Percentiles rank a stretch among this genome's conserved stretches.
These are phyloP conservation scores for Monosporozyma solicola DNA, from an alignment of 805 yeast species.

Conservation along the genomic window DNA sequence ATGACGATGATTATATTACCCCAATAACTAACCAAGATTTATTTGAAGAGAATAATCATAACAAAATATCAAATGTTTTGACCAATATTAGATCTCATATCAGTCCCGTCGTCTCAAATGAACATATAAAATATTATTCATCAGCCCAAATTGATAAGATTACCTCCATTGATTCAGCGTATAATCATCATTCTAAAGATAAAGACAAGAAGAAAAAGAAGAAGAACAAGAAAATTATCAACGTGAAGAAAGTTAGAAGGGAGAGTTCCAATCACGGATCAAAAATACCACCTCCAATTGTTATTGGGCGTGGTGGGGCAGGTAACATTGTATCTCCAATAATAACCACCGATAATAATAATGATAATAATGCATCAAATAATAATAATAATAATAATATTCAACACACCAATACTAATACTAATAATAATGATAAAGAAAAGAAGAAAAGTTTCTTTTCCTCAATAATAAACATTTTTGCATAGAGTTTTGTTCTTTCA, in stretches of 20 bases:
- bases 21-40: constrained; percentile 5
- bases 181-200: neutral
- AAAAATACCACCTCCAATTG: constrained; percentile 8
- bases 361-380: constrained; percentile 1
- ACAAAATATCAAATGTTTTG: neutral
- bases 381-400: constrained; percentile 2
- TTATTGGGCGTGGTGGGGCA: constrained; percentile 31
- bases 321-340: constrained; percentile 29
- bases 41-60: neutral
- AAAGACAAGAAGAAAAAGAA: neutral
- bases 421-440: constrained; percentile 1
- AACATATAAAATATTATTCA: neutral
- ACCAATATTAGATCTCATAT: constrained; percentile 1
- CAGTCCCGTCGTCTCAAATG: neutral
- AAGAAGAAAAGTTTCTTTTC: constrained; percentile 5
- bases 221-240: neutral
- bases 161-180: neutral
- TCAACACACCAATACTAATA: neutral
- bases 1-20: constrained; percentile 4
- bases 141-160: neutral
- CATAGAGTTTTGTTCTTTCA: neutral
- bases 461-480: constrained; percentile 6
- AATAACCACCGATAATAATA: constrained; percentile 2
- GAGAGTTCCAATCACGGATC: neutral
- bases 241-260: neutral